Base-by-base conservation (phyloP, 1,284 basidiomycete genomes). In the Sporisorium exsertum region DNA sequence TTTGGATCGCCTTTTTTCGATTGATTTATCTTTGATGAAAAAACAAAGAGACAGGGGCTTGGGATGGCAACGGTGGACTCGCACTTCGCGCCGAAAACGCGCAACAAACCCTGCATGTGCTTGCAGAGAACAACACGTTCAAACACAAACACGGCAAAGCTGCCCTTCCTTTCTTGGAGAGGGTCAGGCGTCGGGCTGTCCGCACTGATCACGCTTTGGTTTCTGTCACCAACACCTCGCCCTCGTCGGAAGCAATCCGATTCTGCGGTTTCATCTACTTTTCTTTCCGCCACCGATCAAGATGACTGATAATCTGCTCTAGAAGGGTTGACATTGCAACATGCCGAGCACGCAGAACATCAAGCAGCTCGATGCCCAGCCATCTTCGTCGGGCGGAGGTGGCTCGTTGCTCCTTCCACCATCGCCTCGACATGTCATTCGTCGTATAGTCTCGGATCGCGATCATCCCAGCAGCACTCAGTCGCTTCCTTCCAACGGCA, bases 401-500 rank as follows among this genome's bases (percentile, higher is more conserved):
- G 69, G 63, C 12, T 72, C 69, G 29, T 43, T 72, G 43, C 69
- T 72, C 8, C 52, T 72, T 5, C 61, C 33, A 13, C 57, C 69
- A 13, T 49, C 57, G 32, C 18, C 61, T 54, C 59, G 67, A 35
- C 67, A 67, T 24, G 58, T 71, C 60, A 75, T 60, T 3, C 72
- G 72, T 22, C 69, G 74, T 27, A 27, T 72, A 40, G 66, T 69
- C 4, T 66, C 66, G 18, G 74, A 72, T 27, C 63, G 69, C 24
- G 70, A 72, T 22, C 55, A 72, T 26, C 65, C 64, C n/a, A 55
- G 33, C 43, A 77, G 70, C 58, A 67, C 59, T 0, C 70, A 69
- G 32, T 72, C 70, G 40, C 66, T 72, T 7, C 70, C 74, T 7
- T 16, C 42, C 20, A 45, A 51, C 35, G 58, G 74, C 45, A 77